These are phyloP conservation scores for Millerozyma acaciae DNA, from an alignment of 805 yeast genomes.

Conservation along the genomic window DNA sequence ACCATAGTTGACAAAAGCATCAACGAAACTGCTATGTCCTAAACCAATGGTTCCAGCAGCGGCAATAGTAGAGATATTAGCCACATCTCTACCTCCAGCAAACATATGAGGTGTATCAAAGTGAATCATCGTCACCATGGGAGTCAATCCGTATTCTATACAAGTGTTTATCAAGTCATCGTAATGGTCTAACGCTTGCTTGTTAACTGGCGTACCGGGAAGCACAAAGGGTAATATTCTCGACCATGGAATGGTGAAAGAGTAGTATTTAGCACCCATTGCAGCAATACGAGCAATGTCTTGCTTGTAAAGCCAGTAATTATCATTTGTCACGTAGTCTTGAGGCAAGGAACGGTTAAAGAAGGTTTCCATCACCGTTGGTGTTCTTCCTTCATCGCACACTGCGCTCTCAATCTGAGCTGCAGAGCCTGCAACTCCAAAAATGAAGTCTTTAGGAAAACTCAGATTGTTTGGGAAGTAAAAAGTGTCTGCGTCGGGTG, in stretches of 20 bases:
- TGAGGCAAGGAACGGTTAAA: constrained; percentile 10
- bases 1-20: constrained; percentile 28
- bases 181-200: constrained; percentile 24
- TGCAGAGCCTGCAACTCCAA: constrained; percentile 32
- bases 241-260: constrained; percentile 32
- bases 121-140: constrained; percentile 30
- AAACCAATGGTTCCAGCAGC: constrained; percentile 21
- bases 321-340: constrained; percentile 24
- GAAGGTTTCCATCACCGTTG: constrained; percentile 24
- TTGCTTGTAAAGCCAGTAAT: constrained; percentile 29
- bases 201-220: constrained; percentile 27
- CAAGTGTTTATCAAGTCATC: constrained; percentile 18
- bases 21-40: constrained; percentile 20
- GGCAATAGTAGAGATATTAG: constrained; percentile 11
- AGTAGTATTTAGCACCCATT: constrained; percentile 27
- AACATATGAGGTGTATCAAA: constrained; percentile 26
- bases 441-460: constrained; percentile 14
- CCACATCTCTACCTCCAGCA: constrained; percentile 4
- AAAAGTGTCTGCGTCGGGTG: constrained; percentile 16
- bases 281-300: constrained; percentile 28
- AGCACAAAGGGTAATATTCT: constrained; percentile 29
- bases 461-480: constrained; percentile 11
- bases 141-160: constrained; percentile 18
- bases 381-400: constrained; percentile 30
- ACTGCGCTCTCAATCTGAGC: constrained; percentile 35